Percentiles rank a stretch among this genome's conserved stretches.
Conservation (phyloP, 805 yeast species). For the Deakozyma indianensis region DNA sequence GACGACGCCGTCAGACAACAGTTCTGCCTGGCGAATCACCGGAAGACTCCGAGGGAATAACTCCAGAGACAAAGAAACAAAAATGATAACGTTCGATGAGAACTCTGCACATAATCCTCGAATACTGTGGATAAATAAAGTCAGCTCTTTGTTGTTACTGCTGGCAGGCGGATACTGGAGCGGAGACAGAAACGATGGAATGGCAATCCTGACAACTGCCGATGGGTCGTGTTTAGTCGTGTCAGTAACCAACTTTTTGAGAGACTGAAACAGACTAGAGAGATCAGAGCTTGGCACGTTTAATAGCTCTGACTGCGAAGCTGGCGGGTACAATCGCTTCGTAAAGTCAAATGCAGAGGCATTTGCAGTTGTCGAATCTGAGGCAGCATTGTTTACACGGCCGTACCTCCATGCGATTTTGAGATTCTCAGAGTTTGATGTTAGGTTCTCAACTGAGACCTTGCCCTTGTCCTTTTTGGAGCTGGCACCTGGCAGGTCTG, state of each 20-base stretch:
- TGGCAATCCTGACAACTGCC: conserved; percentile 39
- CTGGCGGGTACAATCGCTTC: conserved; percentile 50
- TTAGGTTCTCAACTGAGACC: conserved; percentile 53
- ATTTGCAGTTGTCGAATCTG: conserved; percentile 29
- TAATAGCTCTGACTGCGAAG: conserved; percentile 36
- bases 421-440: conserved; percentile 32
- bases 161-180: conserved; percentile 42
- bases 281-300: background rate
- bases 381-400: conserved; percentile 19
- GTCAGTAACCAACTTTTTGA: background rate
- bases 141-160: conserved; percentile 29
- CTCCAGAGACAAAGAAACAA: conserved; percentile 47
- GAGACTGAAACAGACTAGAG: background rate
- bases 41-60: conserved; percentile 39
- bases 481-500: conserved; percentile 64
- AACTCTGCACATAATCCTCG: conserved; percentile 39
- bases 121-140: conserved; percentile 42
- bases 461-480: conserved; percentile 37
- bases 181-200: conserved; percentile 70
- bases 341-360: conserved; percentile 68
- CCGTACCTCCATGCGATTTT: conserved; percentile 92
- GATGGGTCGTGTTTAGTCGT: background rate
- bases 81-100: conserved; percentile 27
- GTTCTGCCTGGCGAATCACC: conserved; percentile 38
- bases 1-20: conserved; percentile 46